Evolutionary conservation across 768 basidiomycete species (phyloP), one percentile per base, ranked within the genome.

Genomic region (Trametes cubensis): DNA sequence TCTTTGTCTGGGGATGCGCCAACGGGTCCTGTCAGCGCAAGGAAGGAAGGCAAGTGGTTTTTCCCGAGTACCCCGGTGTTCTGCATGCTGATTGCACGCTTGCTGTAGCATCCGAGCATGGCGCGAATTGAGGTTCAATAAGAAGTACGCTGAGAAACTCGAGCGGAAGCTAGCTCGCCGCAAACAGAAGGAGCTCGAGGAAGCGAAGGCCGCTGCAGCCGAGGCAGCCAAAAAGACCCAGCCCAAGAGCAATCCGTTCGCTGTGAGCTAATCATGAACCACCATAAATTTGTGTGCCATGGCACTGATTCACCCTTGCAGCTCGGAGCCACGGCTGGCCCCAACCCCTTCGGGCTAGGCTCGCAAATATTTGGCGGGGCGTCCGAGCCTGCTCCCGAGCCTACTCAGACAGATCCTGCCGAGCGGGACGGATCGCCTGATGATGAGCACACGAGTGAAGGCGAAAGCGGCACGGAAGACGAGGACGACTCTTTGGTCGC

Each of bases 1-100:
- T 95, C 49, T 95, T 94, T 67, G 80, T 94, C 21, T 95, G 92
- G 88, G 92, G 86, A 13, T 96, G 94, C 69, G 78, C 89, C 2
- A 79, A 81, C 39, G 74, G 81, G 4, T 71, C 77, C 15, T 96
- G 94, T 75, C 92, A 95, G 71, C 79, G 82, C 57, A 87, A 89
- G 74, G 77, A 80, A 21, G 91, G 90, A 69, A 89, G 92, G 93
- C 91, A 76, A 58, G 53, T 61, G 20, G 49, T 46, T 15, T 11
- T 1, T 21, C 40, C 30, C 17, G 18, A 41, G 21, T 7, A 23
- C 5, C 45, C 14, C 23, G 42, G 18, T 26, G 21, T n/a, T n/a
- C 6, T 39, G n/a, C 45, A 15, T 21, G 30, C 44, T 55, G 51
- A 59, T 59, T 52, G 52, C 53, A n/a, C 45, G 23, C 42, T 14